A percentile compares a stretch with the other conserved stretches of the same genome.
phyloP scores from a whole-genome alignment of 768 basidiomycete species.

The Auriculariales sp. region DNA sequence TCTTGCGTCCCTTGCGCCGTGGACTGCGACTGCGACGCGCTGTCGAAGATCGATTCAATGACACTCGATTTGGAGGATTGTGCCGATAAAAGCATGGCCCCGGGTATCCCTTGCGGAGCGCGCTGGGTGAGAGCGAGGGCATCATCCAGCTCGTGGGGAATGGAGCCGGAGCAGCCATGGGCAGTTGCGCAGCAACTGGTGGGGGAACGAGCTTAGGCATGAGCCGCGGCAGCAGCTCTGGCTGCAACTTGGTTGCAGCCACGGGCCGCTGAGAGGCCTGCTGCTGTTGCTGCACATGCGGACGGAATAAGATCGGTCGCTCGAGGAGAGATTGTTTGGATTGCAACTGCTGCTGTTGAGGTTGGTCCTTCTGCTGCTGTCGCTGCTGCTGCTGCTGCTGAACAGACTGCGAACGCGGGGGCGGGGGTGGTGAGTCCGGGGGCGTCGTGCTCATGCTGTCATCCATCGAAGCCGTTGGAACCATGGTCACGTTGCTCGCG shows the following conservation, averaged over 20 bases:
- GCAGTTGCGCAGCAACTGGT: neutral
- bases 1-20: neutral
- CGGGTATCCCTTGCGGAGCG: neutral
- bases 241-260: no score
- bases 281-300: no score
- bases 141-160: neutral
- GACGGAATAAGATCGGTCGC: neutral
- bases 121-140: neutral
- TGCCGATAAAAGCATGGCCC: no score
- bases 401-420: neutral
- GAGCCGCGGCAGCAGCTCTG: neutral
- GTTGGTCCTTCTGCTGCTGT: no score
- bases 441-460: constrained; percentile 41
- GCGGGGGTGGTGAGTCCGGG: constrained; percentile 35
- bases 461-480: constrained; percentile 8
- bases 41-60: neutral
- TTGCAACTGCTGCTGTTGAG: no score
- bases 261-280: no score
- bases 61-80: neutral
- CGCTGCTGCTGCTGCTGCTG: neutral
- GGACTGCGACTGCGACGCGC: neutral
- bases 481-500: constrained; percentile 11
- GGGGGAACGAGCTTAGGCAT: neutral
- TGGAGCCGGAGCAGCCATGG: neutral
- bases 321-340: no score